A percentile compares a stretch with the other conserved stretches of the same genome.
Conservation (phyloP, 768 basidiomycete species). For the Suillus subluteus region DNA sequence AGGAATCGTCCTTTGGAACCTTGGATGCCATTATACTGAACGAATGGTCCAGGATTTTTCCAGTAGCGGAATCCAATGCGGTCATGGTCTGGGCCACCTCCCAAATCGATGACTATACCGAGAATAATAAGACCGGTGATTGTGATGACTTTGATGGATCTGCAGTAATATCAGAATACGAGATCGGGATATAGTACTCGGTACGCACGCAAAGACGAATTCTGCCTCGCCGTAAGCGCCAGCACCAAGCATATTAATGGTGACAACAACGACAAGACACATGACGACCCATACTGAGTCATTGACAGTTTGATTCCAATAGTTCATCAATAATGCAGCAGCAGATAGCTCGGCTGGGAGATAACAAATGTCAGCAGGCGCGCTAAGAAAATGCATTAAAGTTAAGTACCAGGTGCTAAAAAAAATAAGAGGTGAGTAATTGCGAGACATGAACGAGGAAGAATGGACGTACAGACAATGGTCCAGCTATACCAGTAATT, state of each 20-base stretch:
- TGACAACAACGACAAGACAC: constrained; percentile 73
- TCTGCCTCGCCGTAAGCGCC: constrained; percentile 85
- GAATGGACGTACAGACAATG: constrained; percentile 22
- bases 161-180: constrained; percentile 10
- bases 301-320: constrained; percentile 61
- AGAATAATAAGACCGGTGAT: constrained; percentile 73
- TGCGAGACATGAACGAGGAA: constrained; percentile 9
- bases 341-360: constrained; percentile 36
- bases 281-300: constrained; percentile 83
- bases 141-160: constrained; percentile 89
- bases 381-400: background rate
- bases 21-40: constrained; percentile 62
- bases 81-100: constrained; percentile 85
- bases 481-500: constrained; percentile 53
- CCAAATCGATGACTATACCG: constrained; percentile 81
- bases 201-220: constrained; percentile 74
- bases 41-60: constrained; percentile 89
- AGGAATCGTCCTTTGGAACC: constrained; percentile 81
- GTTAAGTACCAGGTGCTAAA: background rate
- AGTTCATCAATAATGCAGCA: constrained; percentile 75
- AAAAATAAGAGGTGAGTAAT: constrained; percentile 27
- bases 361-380: constrained; percentile 10
- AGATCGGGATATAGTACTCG: background rate
- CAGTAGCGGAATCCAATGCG: constrained; percentile 67
- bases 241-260: constrained; percentile 77